A percentile compares a stretch with the other conserved stretches of the same genome.
Evolutionary conservation across 495 filamentous ascomycete species (phyloP).

Genomic region (Aspergillus baeticus): DNA sequence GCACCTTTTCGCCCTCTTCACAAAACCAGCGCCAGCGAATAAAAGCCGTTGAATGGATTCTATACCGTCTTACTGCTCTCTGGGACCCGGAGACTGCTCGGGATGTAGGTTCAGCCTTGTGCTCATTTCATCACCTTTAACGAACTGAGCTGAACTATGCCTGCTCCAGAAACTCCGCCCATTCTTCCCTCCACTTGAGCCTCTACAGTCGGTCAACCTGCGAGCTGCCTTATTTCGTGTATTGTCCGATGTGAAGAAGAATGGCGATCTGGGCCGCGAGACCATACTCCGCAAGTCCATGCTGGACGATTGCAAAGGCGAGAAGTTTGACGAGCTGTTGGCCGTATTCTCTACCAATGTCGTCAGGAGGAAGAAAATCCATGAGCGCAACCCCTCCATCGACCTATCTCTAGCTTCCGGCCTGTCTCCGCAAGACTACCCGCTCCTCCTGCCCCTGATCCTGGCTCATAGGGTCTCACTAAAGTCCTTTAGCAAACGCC

Average conservation of each 20-base stretch:
- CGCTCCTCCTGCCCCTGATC: slow-evolving; percentile 62
- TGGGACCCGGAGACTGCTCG: slow-evolving; percentile 75
- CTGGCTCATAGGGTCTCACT: slow-evolving; percentile 72
- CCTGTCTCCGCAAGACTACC: slow-evolving; percentile 58
- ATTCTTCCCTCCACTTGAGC: slow-evolving; percentile 84
- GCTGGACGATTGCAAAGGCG: slow-evolving; percentile 88
- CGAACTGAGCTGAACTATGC: slow-evolving; percentile 13
- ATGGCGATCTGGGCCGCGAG: slow-evolving; percentile 75
- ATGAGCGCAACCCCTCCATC: slow-evolving; percentile 46
- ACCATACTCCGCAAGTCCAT: slow-evolving; percentile 80
- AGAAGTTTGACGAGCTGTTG: slow-evolving; percentile 76
- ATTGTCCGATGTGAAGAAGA: slow-evolving; percentile 81
- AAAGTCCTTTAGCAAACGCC: slow-evolving; percentile 41
- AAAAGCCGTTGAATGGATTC: slow-evolving; percentile 76
- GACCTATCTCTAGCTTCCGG: slow-evolving; percentile 60
- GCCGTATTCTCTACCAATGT: slow-evolving; percentile 77
- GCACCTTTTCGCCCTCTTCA: slow-evolving; percentile 64
- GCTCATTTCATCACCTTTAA: background rate
- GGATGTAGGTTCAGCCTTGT: slow-evolving; percentile 47
- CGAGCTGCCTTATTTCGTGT: slow-evolving; percentile 78
- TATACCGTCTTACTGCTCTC: slow-evolving; percentile 77
- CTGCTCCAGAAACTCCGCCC: slow-evolving; percentile 72
- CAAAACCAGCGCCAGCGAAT: slow-evolving; percentile 78
- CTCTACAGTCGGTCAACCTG: slow-evolving; percentile 84
- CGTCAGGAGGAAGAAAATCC: slow-evolving; percentile 57